Percentiles rank a stretch among this genome's conserved stretches.
Evolutionary conservation across 2,329 filamentous ascomycete species (phyloP).

Genomic region (Trichoderma sp.): DNA sequence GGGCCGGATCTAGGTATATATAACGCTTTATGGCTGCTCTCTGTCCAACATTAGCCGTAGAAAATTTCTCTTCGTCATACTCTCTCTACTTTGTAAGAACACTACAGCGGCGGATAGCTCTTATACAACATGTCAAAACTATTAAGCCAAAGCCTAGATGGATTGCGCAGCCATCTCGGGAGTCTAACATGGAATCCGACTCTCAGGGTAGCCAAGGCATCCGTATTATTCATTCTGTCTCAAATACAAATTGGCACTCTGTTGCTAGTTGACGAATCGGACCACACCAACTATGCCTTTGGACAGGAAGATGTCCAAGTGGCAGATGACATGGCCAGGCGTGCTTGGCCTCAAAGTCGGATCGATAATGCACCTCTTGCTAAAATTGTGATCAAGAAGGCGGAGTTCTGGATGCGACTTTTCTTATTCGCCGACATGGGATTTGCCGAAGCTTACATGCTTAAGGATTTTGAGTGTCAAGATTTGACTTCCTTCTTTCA

Average conservation of each 20-base stretch:
- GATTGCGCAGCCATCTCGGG: neutral
- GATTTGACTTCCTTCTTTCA: conserved; percentile 4
- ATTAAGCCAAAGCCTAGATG: neutral
- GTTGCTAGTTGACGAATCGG: neutral
- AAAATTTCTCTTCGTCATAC: neutral
- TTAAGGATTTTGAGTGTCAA: neutral
- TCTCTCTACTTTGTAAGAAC: neutral
- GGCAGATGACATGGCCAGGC: neutral
- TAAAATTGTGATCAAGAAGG: neutral
- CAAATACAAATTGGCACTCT: neutral
- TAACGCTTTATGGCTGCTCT: neutral
- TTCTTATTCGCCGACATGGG: conserved; percentile 6
- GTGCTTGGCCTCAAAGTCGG: neutral
- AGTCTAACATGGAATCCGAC: neutral
- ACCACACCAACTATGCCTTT: neutral
- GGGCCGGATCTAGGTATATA: neutral
- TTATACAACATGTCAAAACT: neutral
- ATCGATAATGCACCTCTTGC: neutral
- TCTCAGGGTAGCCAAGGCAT: neutral
- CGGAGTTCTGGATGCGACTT: neutral
- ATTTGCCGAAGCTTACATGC: conserved; percentile 2
- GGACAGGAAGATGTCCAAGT: neutral
- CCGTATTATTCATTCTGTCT: neutral
- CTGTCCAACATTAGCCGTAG: neutral
- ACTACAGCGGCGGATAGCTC: neutral